These are phyloP conservation scores for Apiotrichum siamense DNA, from an alignment of 1,284 basidiomycete species.

Conservation along the genomic window DNA sequence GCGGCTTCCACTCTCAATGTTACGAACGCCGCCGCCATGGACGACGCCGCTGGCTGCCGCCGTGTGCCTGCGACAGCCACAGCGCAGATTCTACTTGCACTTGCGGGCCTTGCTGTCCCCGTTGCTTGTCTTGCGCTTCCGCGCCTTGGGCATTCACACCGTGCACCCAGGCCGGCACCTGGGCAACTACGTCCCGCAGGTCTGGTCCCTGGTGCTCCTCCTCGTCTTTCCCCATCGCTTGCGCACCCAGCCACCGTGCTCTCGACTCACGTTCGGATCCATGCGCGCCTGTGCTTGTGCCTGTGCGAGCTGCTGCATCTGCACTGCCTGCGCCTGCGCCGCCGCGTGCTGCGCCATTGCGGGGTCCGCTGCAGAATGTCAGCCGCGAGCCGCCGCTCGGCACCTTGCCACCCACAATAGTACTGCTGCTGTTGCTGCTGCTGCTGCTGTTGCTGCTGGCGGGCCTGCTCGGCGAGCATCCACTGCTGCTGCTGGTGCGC, in stretches of 20 bases:
- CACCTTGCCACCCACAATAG: slow-evolving; percentile 27
- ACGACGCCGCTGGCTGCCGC: too few relatives aligned
- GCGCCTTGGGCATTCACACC: too few relatives aligned
- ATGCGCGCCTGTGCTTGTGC: slow-evolving; percentile 27
- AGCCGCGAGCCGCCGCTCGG: too few relatives aligned
- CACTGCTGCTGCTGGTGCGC: slow-evolving; percentile 40
- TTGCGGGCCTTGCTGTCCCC: too few relatives aligned
- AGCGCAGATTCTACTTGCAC: too few relatives aligned
- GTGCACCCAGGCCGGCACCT: too few relatives aligned
- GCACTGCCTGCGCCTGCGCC: slow-evolving; percentile 28
- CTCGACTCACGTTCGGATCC: slow-evolving; percentile 26
- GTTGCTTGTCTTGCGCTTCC: too few relatives aligned
- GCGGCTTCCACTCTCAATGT: too few relatives aligned
- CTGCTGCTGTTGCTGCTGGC: slow-evolving; percentile 26
- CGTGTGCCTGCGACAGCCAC: too few relatives aligned
- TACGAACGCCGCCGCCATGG: too few relatives aligned
- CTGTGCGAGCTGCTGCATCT: slow-evolving; percentile 27
- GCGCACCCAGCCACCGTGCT: background rate
- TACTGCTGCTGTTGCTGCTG: slow-evolving; percentile 29
- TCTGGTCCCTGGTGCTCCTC: too few relatives aligned
- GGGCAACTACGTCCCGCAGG: too few relatives aligned
- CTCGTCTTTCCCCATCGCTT: background rate
- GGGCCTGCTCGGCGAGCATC: slow-evolving; percentile 19
- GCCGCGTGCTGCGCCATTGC: slow-evolving; percentile 25
- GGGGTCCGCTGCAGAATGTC: slow-evolving; percentile 14